Conservation (phyloP, 2,329 filamentous ascomycete genomes). For the Zymoseptoria passerinii region DNA sequence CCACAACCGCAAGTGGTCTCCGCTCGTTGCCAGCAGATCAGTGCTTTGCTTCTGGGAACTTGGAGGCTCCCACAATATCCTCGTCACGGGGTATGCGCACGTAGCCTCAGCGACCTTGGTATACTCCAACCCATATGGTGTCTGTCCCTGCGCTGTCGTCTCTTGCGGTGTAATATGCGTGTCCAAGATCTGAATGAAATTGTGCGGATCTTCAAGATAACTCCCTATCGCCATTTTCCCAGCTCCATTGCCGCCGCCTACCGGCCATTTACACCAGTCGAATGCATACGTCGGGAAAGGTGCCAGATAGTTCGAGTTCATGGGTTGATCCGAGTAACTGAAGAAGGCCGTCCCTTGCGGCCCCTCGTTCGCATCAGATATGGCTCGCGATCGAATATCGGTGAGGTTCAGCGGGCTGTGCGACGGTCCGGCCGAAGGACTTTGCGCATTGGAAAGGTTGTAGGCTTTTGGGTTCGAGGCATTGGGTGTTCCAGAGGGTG, state of each 20-base stretch:
- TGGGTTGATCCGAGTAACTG: slow-evolving; percentile 58
- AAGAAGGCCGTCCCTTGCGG: slow-evolving; percentile 52
- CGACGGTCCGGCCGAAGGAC: slow-evolving; percentile 54
- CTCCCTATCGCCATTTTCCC: slow-evolving; percentile 93
- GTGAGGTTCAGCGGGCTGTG: slow-evolving; percentile 86
- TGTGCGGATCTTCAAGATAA: slow-evolving; percentile 95
- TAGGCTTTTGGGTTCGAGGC: slow-evolving; percentile 35
- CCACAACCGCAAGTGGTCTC: slow-evolving; percentile 89
- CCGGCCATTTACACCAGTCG: slow-evolving; percentile 98
- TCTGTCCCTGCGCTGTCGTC: slow-evolving; percentile 58
- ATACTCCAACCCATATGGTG: slow-evolving; percentile 77
- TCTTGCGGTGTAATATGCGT: slow-evolving; percentile 66
- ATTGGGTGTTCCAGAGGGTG: slow-evolving; percentile 46
- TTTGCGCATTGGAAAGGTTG: slow-evolving; percentile 55
- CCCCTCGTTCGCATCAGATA: slow-evolving; percentile 70
- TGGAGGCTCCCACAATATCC: slow-evolving; percentile 90
- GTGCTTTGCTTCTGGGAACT: slow-evolving; percentile 92
- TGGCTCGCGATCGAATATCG: slow-evolving; percentile 80
- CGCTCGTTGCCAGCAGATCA: slow-evolving; percentile 87
- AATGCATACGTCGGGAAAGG: slow-evolving; percentile 95
- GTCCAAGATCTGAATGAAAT: slow-evolving; percentile 98
- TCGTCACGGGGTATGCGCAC: slow-evolving; percentile 93
- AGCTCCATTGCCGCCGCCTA: slow-evolving; percentile 63
- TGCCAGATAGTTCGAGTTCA: slow-evolving; percentile 83
- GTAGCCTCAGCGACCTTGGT: slow-evolving; percentile 91